Evolutionary conservation across 768 basidiomycete genomes (phyloP), one percentile per base, ranked within the genome.

Genomic region (Kwoniella sp.): DNA sequence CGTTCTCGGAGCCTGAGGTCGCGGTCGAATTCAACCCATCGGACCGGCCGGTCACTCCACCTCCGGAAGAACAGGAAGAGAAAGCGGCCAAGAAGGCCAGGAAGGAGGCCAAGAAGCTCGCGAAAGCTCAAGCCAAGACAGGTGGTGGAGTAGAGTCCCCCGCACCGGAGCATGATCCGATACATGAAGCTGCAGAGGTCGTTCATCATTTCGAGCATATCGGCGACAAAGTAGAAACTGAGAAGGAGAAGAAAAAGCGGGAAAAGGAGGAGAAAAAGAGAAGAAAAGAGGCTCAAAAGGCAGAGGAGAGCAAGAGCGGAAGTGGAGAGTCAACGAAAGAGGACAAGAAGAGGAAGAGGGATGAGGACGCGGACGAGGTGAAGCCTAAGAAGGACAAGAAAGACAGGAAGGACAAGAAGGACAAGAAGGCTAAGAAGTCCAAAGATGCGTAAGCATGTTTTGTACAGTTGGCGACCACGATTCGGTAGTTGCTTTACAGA

Each of bases 251-350:
- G 58, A 57, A 48, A 22, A 66, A 51, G 51, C 65, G 40, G 27
- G 64, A 70, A 22, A 68, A 72, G 68, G 60, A 81, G 74, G 78
- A 79, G 59, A 74, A 76, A 65, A 51, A 37, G 49, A 56, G 55
- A 4, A 58, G 44, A 33, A 69, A 73, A 37, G 67, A 63, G 51
- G 69, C 54, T 15, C 69, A 68, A 52, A 58, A 57, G 26, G 65
- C 44, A 25, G 58, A 70, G 56, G 63, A 63, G 59, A 47, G 44
- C 46, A 36, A 50, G 52, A 36, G 25, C n/a, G 54, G 12, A 22
- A 33, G 56, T 27, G 62, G 36, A 3, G 48, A 29, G 3, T 13
- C 40, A 25, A 6, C 3, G 52, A 56, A 59, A 40, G 66, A 47
- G 44, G 26, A 60, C 24, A 55, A 57, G 29, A 58, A 62, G 55